These are phyloP conservation scores for Paecilomyces niveus DNA, from an alignment of 2,329 filamentous ascomycete species.

Conservation along the genomic window DNA sequence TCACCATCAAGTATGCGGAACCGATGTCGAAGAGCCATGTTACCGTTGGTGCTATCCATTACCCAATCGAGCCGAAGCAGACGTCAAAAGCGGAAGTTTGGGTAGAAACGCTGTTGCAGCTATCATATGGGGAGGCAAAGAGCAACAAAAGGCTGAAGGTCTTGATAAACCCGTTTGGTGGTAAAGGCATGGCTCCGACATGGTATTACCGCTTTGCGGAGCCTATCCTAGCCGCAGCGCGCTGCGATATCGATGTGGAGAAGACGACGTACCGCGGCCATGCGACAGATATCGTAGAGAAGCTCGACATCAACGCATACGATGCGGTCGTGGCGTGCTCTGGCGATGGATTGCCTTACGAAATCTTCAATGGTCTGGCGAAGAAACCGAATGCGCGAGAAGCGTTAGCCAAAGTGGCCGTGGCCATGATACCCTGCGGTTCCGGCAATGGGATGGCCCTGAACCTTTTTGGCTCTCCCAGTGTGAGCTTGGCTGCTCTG, in stretches of 20 bases:
- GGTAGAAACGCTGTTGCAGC: slow-evolving; percentile 57
- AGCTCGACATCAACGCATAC: slow-evolving; percentile 69
- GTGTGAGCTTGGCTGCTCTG: slow-evolving; percentile 67
- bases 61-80: slow-evolving; percentile 50
- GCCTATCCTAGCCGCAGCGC: slow-evolving; percentile 75
- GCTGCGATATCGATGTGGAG: slow-evolving; percentile 67
- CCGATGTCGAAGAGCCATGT: slow-evolving; percentile 54
- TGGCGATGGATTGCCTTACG: slow-evolving; percentile 84
- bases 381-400: slow-evolving; percentile 65
- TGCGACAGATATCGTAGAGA: slow-evolving; percentile 67
- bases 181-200: slow-evolving; percentile 67
- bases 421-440: slow-evolving; percentile 84
- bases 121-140: slow-evolving; percentile 63
- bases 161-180: slow-evolving; percentile 84
- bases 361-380: slow-evolving; percentile 89
- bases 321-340: slow-evolving; percentile 86
- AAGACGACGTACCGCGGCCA: slow-evolving; percentile 67
- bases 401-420: slow-evolving; percentile 69
- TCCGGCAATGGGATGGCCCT: slow-evolving; percentile 90
- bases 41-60: slow-evolving; percentile 54
- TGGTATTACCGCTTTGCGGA: slow-evolving; percentile 69
- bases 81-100: slow-evolving; percentile 51
- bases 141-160: slow-evolving; percentile 74
- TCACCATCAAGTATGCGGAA: slow-evolving; percentile 68
- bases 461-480: slow-evolving; percentile 78